Percentiles rank a stretch among this genome's conserved stretches.
Evolutionary conservation across 305 asterid species (phyloP).

Genomic region (Fraxinus dipetala): DNA sequence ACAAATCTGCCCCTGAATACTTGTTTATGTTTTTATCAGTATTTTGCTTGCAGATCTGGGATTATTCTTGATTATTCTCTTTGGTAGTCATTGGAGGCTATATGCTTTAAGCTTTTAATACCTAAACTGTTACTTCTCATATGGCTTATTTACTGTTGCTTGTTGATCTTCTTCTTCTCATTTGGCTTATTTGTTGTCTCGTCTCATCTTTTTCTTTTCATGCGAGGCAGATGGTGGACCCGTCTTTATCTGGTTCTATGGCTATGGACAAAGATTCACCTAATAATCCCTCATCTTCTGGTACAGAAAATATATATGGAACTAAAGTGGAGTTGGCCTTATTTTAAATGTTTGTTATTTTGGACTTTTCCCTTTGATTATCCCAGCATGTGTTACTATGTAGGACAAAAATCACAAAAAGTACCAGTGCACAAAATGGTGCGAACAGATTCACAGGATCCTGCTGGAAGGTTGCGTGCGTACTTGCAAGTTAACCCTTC

Average conservation of each 20-base stretch:
- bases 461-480: slow-evolving; percentile 96
- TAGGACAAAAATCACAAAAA: slow-evolving; percentile 67
- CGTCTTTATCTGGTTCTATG: slow-evolving; percentile 43
- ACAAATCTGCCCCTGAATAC: background rate
- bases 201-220: background rate
- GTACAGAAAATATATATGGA: slow-evolving; percentile 29
- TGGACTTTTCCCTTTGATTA: slow-evolving; percentile 23
- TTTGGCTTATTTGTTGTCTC: background rate
- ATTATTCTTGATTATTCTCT: background rate
- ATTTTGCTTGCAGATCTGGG: background rate
- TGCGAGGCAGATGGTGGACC: slow-evolving; percentile 51
- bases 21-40: background rate
- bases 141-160: background rate
- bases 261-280: slow-evolving; percentile 44
- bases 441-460: slow-evolving; percentile 85
- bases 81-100: background rate
- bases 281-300: slow-evolving; percentile 49
- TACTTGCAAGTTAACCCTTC: slow-evolving; percentile 66
- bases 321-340: background rate
- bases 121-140: background rate
- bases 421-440: slow-evolving; percentile 88
- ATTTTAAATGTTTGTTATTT: slow-evolving; percentile 15
- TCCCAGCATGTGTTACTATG: slow-evolving; percentile 17
- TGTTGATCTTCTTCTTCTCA: slow-evolving; percentile 3
- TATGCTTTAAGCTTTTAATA: background rate